Conservation (phyloP, 2,329 filamentous ascomycete genomes). For the Blastomyces emzantsi region DNA sequence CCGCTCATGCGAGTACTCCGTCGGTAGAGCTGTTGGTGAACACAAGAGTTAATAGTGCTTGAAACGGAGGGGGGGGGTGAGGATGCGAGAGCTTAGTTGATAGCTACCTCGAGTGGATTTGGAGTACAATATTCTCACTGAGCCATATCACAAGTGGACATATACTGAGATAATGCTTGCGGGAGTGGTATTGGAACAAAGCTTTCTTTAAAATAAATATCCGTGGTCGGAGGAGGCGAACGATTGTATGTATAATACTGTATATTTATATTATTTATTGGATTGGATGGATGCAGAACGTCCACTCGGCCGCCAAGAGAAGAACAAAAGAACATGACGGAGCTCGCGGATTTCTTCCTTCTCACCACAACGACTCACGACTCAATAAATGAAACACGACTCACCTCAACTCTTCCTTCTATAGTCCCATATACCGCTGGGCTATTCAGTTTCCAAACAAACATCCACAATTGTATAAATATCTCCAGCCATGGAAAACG, state of each 20-base stretch:
- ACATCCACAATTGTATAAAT: background rate
- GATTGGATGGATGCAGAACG: background rate
- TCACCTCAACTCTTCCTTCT: background rate
- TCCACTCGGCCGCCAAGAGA: background rate
- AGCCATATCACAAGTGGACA: background rate
- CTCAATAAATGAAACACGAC: background rate
- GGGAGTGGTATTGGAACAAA: background rate
- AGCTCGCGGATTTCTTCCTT: too few species aligned
- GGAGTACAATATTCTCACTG: background rate
- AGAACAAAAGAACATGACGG: background rate
- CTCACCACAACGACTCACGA: background rate
- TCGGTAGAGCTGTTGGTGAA: background rate
- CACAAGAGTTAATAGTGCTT: background rate
- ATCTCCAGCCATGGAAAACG: constrained; percentile 61
- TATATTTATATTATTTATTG: background rate
- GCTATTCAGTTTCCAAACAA: background rate
- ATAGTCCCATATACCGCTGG: background rate
- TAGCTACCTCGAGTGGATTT: background rate
- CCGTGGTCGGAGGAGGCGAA: too few species aligned
- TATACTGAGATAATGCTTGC: background rate
- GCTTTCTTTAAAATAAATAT: background rate
- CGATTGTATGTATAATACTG: background rate
- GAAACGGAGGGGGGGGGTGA: too few species aligned
- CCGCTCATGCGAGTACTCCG: background rate
- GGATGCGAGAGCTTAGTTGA: background rate